Percentiles rank a stretch among this genome's conserved stretches.
These are phyloP conservation scores for Botrytis aclada DNA, from an alignment of 2,329 filamentous ascomycete species.

Conservation along the genomic window DNA sequence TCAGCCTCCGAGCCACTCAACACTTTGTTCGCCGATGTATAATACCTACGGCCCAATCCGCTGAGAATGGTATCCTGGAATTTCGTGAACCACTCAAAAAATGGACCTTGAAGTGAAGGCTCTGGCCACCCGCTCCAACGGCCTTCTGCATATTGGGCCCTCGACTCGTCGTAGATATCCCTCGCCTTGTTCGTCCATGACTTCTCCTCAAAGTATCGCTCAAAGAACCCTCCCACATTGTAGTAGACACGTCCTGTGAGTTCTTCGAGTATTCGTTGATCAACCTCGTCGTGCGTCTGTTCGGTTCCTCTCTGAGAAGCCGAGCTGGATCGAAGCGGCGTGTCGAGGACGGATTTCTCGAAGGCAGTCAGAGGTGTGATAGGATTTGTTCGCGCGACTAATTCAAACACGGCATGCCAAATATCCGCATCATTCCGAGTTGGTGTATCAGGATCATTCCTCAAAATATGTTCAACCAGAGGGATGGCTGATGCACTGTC, in stretches of 20 bases:
- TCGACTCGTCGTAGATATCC: constrained; percentile 31
- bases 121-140: constrained; percentile 29
- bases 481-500: constrained; percentile 24
- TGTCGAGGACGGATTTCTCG: constrained; percentile 27
- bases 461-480: constrained; percentile 26
- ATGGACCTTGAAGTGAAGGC: constrained; percentile 26
- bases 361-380: constrained; percentile 10
- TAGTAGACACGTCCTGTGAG: constrained; percentile 26
- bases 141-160: constrained; percentile 28
- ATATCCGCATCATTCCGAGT: constrained; percentile 27
- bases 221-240: constrained; percentile 29
- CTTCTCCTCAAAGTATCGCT: constrained; percentile 30
- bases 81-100: too few species aligned
- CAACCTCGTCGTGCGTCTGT: constrained; percentile 30
- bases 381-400: constrained; percentile 23
- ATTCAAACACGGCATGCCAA: constrained; percentile 25
- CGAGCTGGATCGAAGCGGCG: constrained; percentile 24
- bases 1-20: too few species aligned
- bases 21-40: too few species aligned
- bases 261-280: constrained; percentile 33
- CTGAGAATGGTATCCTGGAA: too few species aligned
- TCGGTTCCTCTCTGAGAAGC: constrained; percentile 30
- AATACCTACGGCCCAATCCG: too few species aligned
- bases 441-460: constrained; percentile 23
- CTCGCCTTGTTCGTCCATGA: constrained; percentile 24